Conservation (phyloP, 2,329 filamentous ascomycete genomes). For the Neonectria faginata region DNA sequence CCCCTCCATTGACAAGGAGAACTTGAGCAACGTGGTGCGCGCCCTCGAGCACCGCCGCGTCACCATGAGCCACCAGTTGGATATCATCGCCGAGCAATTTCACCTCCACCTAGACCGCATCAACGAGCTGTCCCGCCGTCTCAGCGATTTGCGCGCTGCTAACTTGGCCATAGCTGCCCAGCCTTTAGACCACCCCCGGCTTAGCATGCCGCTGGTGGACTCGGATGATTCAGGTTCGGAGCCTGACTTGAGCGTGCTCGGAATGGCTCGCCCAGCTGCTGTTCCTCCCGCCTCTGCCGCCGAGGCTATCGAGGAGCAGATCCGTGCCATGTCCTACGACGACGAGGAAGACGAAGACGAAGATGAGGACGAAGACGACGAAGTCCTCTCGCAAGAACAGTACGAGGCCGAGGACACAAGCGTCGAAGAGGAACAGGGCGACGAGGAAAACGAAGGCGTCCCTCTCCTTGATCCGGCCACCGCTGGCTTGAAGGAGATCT, state of each 20-base stretch:
- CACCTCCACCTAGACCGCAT: slow-evolving; percentile 21
- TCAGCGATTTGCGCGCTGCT: slow-evolving; percentile 25
- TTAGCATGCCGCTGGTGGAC: slow-evolving; percentile 52
- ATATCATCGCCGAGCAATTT: slow-evolving; percentile 22
- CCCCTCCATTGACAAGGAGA: slow-evolving; percentile 47
- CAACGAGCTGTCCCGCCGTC: slow-evolving; percentile 12
- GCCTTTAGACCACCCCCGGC: slow-evolving; percentile 46
- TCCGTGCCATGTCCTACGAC: slow-evolving; percentile 48
- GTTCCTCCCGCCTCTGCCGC: slow-evolving; percentile 31
- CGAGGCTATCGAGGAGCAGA: slow-evolving; percentile 44
- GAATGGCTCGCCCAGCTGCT: slow-evolving; percentile 47
- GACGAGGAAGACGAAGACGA: slow-evolving; percentile 31
- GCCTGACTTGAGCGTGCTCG: slow-evolving; percentile 53
- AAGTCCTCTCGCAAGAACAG: slow-evolving; percentile 46
- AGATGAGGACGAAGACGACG: slow-evolving; percentile 42
- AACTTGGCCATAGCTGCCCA: slow-evolving; percentile 46
- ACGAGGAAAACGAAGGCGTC: slow-evolving; percentile 51
- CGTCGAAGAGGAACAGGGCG: slow-evolving; percentile 52
- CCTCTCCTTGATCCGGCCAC: slow-evolving; percentile 65
- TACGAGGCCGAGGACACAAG: slow-evolving; percentile 49
- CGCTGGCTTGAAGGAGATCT: slow-evolving; percentile 81
- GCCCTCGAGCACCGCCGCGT: slow-evolving; percentile 32
- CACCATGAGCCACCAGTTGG: slow-evolving; percentile 23
- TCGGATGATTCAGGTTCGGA: slow-evolving; percentile 54
- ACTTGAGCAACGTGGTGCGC: slow-evolving; percentile 34